phyloP scores from a whole-genome alignment of 1,284 basidiomycete species.

The Lentinula novae-zelandiae region DNA sequence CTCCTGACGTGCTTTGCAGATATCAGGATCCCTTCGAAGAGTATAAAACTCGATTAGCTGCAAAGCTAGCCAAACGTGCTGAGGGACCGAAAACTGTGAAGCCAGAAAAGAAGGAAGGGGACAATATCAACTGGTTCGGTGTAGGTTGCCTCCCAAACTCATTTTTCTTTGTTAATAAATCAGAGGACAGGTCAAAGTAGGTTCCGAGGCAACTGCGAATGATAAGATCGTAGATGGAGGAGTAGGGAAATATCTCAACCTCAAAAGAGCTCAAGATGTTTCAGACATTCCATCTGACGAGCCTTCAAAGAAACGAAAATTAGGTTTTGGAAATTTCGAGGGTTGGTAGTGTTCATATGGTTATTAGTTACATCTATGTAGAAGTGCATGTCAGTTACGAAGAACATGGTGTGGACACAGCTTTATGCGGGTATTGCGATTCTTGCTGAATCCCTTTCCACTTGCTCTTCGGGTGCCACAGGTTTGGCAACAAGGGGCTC shows the following conservation, averaged over 20 bases:
- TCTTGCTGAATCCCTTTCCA: constrained; percentile 23
- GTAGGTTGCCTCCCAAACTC: constrained; percentile 58
- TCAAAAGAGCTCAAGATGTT: constrained; percentile 44
- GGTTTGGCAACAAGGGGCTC: constrained; percentile 29
- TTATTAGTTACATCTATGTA: constrained; percentile 11
- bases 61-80: constrained; percentile 66
- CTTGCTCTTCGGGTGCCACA: not conserved
- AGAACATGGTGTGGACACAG: not conserved
- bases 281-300: constrained; percentile 31
- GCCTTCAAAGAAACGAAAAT: constrained; percentile 65
- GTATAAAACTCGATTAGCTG: constrained; percentile 73
- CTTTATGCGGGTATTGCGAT: constrained; percentile 41
- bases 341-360: constrained; percentile 48
- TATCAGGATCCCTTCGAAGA: constrained; percentile 86
- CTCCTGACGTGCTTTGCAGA: constrained; percentile 30
- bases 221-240: constrained; percentile 25
- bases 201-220: not conserved
- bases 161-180: constrained; percentile 21
- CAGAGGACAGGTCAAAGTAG: constrained; percentile 8
- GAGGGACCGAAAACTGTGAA: constrained; percentile 36
- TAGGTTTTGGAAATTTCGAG: constrained; percentile 80
- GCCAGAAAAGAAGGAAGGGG: constrained; percentile 37
- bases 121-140: constrained; percentile 84
- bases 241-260: constrained; percentile 62
- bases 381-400: not conserved